Base-by-base conservation (phyloP, 225 moss, liverwort and hornwort species). In the Pseudoscleropodium purum region DNA sequence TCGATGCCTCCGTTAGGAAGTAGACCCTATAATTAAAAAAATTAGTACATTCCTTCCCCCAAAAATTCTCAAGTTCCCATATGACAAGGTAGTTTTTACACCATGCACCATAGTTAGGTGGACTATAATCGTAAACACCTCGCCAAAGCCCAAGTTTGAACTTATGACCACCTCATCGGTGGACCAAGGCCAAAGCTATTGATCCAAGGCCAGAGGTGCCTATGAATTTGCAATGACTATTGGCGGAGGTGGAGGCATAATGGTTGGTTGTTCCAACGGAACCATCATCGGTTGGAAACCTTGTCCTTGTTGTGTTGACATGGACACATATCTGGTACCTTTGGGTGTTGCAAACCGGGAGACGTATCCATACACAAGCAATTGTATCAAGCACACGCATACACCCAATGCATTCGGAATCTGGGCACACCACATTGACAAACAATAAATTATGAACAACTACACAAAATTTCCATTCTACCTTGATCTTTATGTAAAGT, bases 381-480 rank as follows among this genome's bases (percentile, higher is more conserved):
- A 18, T 88, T 93, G 92, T 59, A 94, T 92, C 3, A 93, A 77
- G 36, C 94, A 94, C 36, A 93, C 89, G 8, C 86, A 72, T 6
- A 92, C 91, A 43, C 94, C 93, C 9, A 94, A 65, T 10, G 69
- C 89, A 79, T 94, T 94, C 15, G 92, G 94, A 81, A 94, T 94
- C 93, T 93, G 87, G 18, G 3, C 51, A 79, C 2, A 26, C 43
- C 51, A 75, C 70, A 86, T 66, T 41, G 27, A 34, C 19, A 57
- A 23, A 56, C 56, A 64, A 61, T 20, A 65, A 64, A 63, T 36
- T 36, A 43, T 25, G 1, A 56, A 56, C 13, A 43, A 15, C 3
- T 4, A 39, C 0, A 5, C 5, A 78, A 64, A 75, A 30, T 25
- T 41, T 23, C 18, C 45, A 51, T 51, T 49, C n/a, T 18, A 37